Evolutionary conservation across 2,329 filamentous ascomycete species (phyloP).

Genomic region (Neophaeococcomyces mojaviensis): DNA sequence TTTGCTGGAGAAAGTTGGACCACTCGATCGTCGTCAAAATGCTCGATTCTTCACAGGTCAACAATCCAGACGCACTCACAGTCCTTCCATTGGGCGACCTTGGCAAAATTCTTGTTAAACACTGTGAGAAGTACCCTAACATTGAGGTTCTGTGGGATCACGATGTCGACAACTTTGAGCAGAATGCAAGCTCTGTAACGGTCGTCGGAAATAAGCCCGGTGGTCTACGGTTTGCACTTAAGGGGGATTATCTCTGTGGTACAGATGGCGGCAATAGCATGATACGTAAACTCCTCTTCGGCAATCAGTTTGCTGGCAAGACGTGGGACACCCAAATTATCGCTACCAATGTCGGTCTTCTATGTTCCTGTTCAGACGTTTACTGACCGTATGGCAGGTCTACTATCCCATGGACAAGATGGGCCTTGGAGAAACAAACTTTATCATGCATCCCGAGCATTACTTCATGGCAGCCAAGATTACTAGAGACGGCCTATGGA

Average conservation of each 20-base stretch:
- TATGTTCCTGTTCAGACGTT: neutral
- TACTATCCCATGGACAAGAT: conserved; percentile 1
- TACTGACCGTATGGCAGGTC: neutral
- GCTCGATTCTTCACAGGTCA: conserved; percentile 10
- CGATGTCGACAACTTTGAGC: conserved; percentile 23
- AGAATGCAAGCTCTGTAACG: conserved; percentile 11
- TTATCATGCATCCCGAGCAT: conserved; percentile 43
- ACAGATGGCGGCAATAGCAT: conserved; percentile 38
- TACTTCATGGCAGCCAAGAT: conserved; percentile 58
- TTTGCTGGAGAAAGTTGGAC: conserved; percentile 40
- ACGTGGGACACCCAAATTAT: conserved; percentile 21
- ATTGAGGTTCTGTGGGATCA: conserved; percentile 41
- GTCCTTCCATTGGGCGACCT: conserved; percentile 40
- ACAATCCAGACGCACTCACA: conserved; percentile 32
- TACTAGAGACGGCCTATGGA: conserved; percentile 52
- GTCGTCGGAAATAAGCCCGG: neutral
- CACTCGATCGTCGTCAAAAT: conserved; percentile 28
- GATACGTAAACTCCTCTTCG: conserved; percentile 28
- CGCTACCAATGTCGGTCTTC: conserved; percentile 18
- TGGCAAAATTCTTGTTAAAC: conserved; percentile 34
- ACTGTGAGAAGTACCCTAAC: conserved; percentile 28
- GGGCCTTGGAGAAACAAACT: neutral
- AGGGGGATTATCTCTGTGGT: conserved; percentile 34
- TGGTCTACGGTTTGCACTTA: conserved; percentile 15
- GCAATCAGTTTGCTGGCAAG: conserved; percentile 17